Percentiles rank a stretch among this genome's conserved stretches.
Conservation (phyloP, 768 basidiomycete genomes). For the Phaeolepiota aurea region DNA sequence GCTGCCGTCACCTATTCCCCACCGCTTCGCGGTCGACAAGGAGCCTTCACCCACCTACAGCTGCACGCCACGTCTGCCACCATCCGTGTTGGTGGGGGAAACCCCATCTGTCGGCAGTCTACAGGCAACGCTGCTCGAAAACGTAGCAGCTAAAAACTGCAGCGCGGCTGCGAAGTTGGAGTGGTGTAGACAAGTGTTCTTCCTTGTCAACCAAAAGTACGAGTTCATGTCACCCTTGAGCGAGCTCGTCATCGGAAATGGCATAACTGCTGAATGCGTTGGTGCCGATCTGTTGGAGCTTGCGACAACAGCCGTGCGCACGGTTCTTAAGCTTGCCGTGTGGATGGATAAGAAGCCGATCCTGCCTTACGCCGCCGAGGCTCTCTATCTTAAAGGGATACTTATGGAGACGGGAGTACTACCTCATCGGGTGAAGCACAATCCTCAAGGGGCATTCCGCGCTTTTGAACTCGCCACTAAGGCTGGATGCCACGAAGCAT, state of each 20-base stretch:
- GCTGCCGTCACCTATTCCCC: no score
- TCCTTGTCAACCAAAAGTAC: conserved; percentile 61
- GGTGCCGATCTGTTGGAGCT: no score
- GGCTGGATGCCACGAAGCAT: conserved; percentile 68
- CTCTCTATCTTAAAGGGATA: conserved; percentile 67
- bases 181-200: conserved; percentile 83
- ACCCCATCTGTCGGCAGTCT: no score
- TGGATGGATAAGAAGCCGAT: conserved; percentile 16
- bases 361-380: conserved; percentile 52
- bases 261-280: conserved; percentile 46
- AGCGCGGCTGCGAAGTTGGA: no score
- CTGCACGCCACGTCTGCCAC: no score
- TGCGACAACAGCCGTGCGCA: conserved; percentile 59
- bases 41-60: no score
- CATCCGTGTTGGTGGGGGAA: no score
- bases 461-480: conserved; percentile 84
- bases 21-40: no score
- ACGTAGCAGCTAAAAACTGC: no score
- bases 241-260: conserved; percentile 48
- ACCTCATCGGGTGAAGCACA: conserved; percentile 54
- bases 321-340: conserved; percentile 53
- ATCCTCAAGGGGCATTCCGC: conserved; percentile 75
- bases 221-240: conserved; percentile 21
- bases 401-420: conserved; percentile 68
- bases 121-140: no score